These are phyloP conservation scores for Populus hybrid DNA, from an alignment of 441 rosid genomes.

Conservation along the genomic window DNA sequence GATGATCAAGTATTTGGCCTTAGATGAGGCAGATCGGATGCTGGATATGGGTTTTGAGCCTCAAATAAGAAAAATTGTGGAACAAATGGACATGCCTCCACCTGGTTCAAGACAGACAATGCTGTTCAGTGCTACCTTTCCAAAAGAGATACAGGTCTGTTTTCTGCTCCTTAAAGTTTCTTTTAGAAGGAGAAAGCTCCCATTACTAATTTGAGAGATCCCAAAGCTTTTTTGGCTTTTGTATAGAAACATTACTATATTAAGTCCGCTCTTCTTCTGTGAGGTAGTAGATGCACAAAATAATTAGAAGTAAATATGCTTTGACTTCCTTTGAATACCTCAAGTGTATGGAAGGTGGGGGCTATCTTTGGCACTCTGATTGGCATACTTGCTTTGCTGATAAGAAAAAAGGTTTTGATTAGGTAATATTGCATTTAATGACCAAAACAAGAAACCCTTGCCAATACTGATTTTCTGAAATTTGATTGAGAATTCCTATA, in stretches of 20 bases:
- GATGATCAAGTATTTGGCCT: constrained; percentile 80
- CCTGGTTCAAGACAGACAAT: constrained; percentile 82
- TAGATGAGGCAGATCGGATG: constrained; percentile 97
- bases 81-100: constrained; percentile 94
- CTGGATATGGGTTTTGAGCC: constrained; percentile 99
- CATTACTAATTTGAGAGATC: not conserved
- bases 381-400: not conserved
- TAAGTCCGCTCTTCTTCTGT: not conserved
- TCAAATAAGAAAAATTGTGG: constrained; percentile 91
- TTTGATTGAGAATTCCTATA: not conserved
- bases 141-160: constrained; percentile 85
- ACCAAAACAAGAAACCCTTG: not conserved
- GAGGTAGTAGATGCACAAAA: not conserved
- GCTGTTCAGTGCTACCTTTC: constrained; percentile 96
- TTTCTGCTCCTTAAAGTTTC: constrained; percentile 4
- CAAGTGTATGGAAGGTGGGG: not conserved
- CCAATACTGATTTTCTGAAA: not conserved
- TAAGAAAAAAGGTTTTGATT: not conserved
- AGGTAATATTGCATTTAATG: not conserved
- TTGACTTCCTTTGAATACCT: not conserved
- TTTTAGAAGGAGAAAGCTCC: not conserved
- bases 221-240: not conserved
- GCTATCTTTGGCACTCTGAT: not conserved
- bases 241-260: not conserved
- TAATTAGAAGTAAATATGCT: not conserved